Evolutionary conservation across 2,329 filamentous ascomycete genomes (phyloP), one percentile per base, ranked within the genome.

Genomic region (Raffaelea albimanens): DNA sequence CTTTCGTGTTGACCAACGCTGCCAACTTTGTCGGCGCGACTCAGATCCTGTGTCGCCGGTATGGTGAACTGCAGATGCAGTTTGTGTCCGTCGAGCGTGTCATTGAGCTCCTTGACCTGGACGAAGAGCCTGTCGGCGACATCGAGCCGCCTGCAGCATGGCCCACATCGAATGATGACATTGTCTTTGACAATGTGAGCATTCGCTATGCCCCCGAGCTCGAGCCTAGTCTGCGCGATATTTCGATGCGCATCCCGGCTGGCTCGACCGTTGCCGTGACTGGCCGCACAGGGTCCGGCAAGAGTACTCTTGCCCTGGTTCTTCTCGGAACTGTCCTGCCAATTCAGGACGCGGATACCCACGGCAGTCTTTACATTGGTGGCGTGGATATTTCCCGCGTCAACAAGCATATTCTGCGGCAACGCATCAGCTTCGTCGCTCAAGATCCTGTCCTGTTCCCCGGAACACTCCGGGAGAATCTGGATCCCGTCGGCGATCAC

Each of bases 11-110:
- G 4, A 81, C 86, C 1, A 80, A 84, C 0, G 84, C 85, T 0
- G 73, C 76, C 5, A 78, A 75, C 50, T 84, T 87, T 53, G 85
- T 91, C 18, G 63, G 69, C 10, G 75, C 81, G 8, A 91, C 85
- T 0, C 85, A 90, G 58, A 68, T 70, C 2, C 74, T 95, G 0
- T 95, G 89, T 63, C 80, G 80, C 51, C 77, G 80, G 49, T 95
- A 95, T 57, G 89, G 89, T 2, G 80, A 86, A 58, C 72, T 95
- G 1, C 88, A 95, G 61, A 89, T 95, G 76, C 85, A 95, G 59
- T 95, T 95, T 55, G 88, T 95, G 0, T 90, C 85, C 0, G 86
- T 95, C 0, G 89, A 95, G 64, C 79, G 89, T 38, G 83, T 95
- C 0, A 80, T 93, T 10, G 87, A 93, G 62, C 73, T 95, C 0